Evolutionary conservation across 345 rosid genomes (phyloP), one percentile per base, ranked within the genome.

Genomic region (Streptanthus diversifolius): DNA sequence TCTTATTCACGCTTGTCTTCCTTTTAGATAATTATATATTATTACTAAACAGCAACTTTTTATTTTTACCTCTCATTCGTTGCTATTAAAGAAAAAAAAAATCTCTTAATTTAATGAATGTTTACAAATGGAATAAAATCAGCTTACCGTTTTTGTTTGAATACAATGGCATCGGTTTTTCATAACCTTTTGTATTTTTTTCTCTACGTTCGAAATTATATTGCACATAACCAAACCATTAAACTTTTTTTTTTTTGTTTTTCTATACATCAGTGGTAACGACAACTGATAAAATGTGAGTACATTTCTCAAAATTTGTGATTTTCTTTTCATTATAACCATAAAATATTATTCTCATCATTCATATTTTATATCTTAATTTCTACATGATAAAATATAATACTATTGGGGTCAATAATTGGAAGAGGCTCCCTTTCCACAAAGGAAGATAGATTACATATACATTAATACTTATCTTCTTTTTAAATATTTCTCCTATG

Each of bases 1-100:
- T n/a, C 7, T 21, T 56, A 21, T 14, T 69, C 74, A 70, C 74
- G 59, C 51, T 70, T 70, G 22, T 43, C 43, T 7, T 68, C 36
- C 37, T 52, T 62, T 51, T 9, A 17, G 12, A 58, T 25, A 55
- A 32, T 58, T 32, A 56, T 55, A 1, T 55, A 48, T 21, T 54
- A 5, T 58, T 12, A 45, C 2, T 44, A 69, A 56, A 52, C 73
- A 13, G 54, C 48, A 18, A 56, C 44, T 13, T 69, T 37, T 60
- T 39, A 33, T 21, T 43, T 6, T 17, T 15, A 15, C 27, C 36
- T 8, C 15, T 8, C 47, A 32, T n/a, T 21, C 5, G 64, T 36
- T 68, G 5, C 15, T 54, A n/a, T 13, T 49, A 13, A 37, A 15
- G 18, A 30, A 32, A 43, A 15, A 35, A 0, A 49, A 1, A 19